Conservation (phyloP, 768 basidiomycete species). For the Trametes punicea region DNA sequence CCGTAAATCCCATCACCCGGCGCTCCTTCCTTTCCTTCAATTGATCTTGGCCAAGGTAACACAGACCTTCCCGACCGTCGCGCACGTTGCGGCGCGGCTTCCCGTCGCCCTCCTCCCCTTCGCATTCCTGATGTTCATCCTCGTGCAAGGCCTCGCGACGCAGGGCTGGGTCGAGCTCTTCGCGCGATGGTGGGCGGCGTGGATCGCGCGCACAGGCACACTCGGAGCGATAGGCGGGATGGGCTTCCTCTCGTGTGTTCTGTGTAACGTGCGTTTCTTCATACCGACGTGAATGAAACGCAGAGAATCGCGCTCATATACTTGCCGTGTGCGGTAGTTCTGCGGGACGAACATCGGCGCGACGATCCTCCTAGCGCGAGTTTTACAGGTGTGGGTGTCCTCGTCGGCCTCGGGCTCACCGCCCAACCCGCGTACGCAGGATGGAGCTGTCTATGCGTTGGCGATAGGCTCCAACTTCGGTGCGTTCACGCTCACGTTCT, state of each 20-base stretch:
- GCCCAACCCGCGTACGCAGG: constrained; percentile 18
- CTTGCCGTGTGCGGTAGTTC: constrained; percentile 34
- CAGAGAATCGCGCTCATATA: not conserved
- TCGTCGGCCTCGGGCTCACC: constrained; percentile 4
- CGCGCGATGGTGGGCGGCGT: constrained; percentile 57
- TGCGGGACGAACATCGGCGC: constrained; percentile 91
- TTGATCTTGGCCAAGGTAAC: constrained; percentile 22
- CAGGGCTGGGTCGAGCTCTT: constrained; percentile 90
- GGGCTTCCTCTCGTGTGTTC: constrained; percentile 65
- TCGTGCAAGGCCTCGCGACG: constrained; percentile 78
- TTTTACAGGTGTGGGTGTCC: constrained; percentile 48
- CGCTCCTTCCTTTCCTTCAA: constrained; percentile 10
- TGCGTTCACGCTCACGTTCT: constrained; percentile 86
- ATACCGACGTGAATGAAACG: not conserved
- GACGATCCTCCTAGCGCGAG: constrained; percentile 83
- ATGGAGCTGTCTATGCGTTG: constrained; percentile 46
- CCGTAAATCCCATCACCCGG: not conserved
- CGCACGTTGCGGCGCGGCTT: constrained; percentile 60
- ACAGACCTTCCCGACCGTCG: constrained; percentile 64
- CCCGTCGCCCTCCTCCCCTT: constrained; percentile 87
- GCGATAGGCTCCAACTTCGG: constrained; percentile 89
- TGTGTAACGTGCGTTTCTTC: constrained; percentile 55
- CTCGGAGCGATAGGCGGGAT: constrained; percentile 46
- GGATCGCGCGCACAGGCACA: constrained; percentile 36
- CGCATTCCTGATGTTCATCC: constrained; percentile 91